Base-by-base conservation (phyloP, 2,329 filamentous ascomycete genomes). In the Falciphora oryzae region DNA sequence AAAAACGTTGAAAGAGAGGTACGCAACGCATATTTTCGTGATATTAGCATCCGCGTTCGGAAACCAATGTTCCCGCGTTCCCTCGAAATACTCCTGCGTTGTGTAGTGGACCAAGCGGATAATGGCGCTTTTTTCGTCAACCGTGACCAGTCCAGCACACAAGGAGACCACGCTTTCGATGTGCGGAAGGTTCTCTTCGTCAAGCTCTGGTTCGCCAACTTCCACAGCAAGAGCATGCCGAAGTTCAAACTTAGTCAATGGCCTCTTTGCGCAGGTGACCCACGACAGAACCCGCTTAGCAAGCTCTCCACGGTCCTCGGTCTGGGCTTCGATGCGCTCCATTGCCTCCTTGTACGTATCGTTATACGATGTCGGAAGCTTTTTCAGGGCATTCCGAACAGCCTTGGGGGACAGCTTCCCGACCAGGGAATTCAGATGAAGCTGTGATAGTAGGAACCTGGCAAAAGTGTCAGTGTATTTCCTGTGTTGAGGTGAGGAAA, bases 271-370 rank as follows among this genome's bases (percentile, higher is more conserved):
- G 28, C 18, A 25, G 3, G 56, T 57, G 28, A 57, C 28, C 18
- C 18, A 57, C 28, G 18, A 7, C 11, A 57, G 28, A 57, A 57
- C 56, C 28, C 28, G 56, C 28, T 57, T 57, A 14, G 18, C 56
- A 57, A n/a, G 7, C 22, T 27, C n/a, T 5, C 25, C 56, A 57
- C 56, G 56, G 7, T 57, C 56, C 56, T n/a, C 3, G 25, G 28
- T 27, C 56, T 57, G 56, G 56, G n/a, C n/a, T n/a, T n/a, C n/a
- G n/a, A 57, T 57, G 28, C 56, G 56, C n/a, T 57, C 28, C 6
- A 57, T 57, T 57, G 18, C 18, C 18, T 57, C 18, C 18, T 57
- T 27, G 18, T 57, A 57, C 28, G 3, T 13, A 25, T 25, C 28
- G 18, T 7, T 57, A 13, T 57, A 57, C n/a, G 18, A 25, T 25